Evolutionary conservation across 805 yeast genomes (phyloP), one percentile per base, ranked within the genome.

Genomic region (Ogataea ramenticola): DNA sequence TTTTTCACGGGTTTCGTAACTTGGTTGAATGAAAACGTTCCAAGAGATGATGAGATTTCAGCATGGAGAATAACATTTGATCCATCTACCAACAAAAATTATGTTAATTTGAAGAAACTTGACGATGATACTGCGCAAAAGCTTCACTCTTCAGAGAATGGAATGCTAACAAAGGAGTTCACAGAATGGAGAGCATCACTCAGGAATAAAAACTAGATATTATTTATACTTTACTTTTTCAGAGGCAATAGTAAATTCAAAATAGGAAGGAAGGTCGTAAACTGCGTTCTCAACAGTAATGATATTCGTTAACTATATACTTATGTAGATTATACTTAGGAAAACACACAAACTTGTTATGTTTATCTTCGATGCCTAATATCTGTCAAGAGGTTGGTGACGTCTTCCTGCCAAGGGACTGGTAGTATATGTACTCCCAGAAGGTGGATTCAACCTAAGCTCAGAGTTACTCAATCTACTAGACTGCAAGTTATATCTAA

Each of bases 1-100:
- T 93, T 95, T 79, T 86, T 87, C 61, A 91, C 91, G 3, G 89
- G 93, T 0, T 74, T 83, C 17, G 67, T 87, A 43, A 87, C 86
- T 45, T 89, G 96, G 96, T 58, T 91, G 30, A 68, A 68, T 36
- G 71, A 70, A 20, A 62, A 64, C 21, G 66, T 82, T 17, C 82
- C 86, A 12, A 66, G 69, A 26, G 76, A 51, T 35, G 75, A 44
- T 16, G 79, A 79, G 46, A 60, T 65, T 20, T 73, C 66, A 39
- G 74, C 77, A 1, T 78, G 74, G 69, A 67, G 72, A 44, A 63
- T 80, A 47, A 69, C 72, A n/a, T 86, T 73, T 55, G 79, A 77
- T 50, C 74, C 82, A 2, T 32, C 43, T 3, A 64, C 67, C 9
- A 72, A 75, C 27, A 72, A 75, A 43, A 68, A 79, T 20, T 72